Conservation (phyloP, 148 eudicot species). For the Amaranthus palmeri region DNA sequence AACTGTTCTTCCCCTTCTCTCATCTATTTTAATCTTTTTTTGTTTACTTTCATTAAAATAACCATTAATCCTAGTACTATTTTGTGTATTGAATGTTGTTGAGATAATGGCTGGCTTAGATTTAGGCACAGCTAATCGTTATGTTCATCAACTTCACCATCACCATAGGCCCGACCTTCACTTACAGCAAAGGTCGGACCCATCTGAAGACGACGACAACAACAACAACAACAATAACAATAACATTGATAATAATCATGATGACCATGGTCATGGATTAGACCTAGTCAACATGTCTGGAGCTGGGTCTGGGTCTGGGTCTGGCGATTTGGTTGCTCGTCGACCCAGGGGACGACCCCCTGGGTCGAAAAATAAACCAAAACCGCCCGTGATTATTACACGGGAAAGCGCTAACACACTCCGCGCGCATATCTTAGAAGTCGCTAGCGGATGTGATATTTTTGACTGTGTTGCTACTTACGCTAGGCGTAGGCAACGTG, state of each 20-base stretch:
- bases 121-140: constrained; percentile 58
- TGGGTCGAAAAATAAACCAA: constrained; percentile 66
- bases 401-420: constrained; percentile 69
- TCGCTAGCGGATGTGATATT: constrained; percentile 51
- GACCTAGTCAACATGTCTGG: constrained; percentile 24
- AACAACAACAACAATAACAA: constrained; percentile 21
- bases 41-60: constrained; percentile 9
- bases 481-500: constrained; percentile 61
- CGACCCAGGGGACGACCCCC: constrained; percentile 68
- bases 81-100: constrained; percentile 31
- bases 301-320: constrained; percentile 19
- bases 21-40: constrained; percentile 5
- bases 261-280: constrained; percentile 26
- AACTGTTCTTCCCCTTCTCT: not conserved
- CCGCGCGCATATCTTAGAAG: constrained; percentile 64
- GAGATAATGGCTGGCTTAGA: constrained; percentile 57
- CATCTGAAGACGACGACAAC: constrained; percentile 18
- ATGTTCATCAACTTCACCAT: constrained; percentile 42
- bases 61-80: not conserved
- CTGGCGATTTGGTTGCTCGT: constrained; percentile 40
- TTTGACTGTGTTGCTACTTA: constrained; percentile 54
- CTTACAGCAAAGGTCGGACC: constrained; percentile 31
- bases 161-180: constrained; percentile 35
- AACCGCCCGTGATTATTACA: constrained; percentile 69
- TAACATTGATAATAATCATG: constrained; percentile 12